A percentile compares a stretch with the other conserved stretches of the same genome.
phyloP scores from a whole-genome alignment of 805 yeast species.

The Pichia californica region DNA sequence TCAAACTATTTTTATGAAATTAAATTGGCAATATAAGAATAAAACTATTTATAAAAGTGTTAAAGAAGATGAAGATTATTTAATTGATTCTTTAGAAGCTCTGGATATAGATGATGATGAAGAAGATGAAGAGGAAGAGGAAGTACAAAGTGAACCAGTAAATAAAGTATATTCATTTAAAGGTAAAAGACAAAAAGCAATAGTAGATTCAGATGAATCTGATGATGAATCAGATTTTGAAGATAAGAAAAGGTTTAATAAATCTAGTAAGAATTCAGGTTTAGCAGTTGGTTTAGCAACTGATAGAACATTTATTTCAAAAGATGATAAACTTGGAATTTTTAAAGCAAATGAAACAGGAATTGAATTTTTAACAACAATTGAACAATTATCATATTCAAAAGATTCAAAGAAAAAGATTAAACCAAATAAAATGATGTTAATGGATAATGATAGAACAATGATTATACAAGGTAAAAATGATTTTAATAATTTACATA shows the following conservation, averaged over 20 bases:
- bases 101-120: slow-evolving; percentile 31
- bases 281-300: slow-evolving; percentile 65
- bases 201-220: slow-evolving; percentile 33
- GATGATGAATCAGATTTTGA: slow-evolving; percentile 32
- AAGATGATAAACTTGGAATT: slow-evolving; percentile 77
- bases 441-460: slow-evolving; percentile 66
- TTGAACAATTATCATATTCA: slow-evolving; percentile 48
- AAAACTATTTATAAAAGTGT: slow-evolving; percentile 41
- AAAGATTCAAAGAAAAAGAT: slow-evolving; percentile 38
- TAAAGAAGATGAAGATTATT: slow-evolving; percentile 46
- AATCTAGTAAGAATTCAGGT: slow-evolving; percentile 42
- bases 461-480: slow-evolving; percentile 57
- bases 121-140: slow-evolving; percentile 30
- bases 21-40: slow-evolving; percentile 58
- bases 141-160: slow-evolving; percentile 21
- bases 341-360: slow-evolving; percentile 50
- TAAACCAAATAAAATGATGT: slow-evolving; percentile 61
- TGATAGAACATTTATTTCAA: slow-evolving; percentile 70
- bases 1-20: slow-evolving; percentile 44
- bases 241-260: slow-evolving; percentile 25
- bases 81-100: slow-evolving; percentile 43
- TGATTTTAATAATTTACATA: slow-evolving; percentile 43
- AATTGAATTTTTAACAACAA: slow-evolving; percentile 61
- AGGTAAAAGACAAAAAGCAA: slow-evolving; percentile 3
- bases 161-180: not conserved